Evolutionary conservation across 2,329 filamentous ascomycete species (phyloP).

Genomic region (Monosporascus sp.): DNA sequence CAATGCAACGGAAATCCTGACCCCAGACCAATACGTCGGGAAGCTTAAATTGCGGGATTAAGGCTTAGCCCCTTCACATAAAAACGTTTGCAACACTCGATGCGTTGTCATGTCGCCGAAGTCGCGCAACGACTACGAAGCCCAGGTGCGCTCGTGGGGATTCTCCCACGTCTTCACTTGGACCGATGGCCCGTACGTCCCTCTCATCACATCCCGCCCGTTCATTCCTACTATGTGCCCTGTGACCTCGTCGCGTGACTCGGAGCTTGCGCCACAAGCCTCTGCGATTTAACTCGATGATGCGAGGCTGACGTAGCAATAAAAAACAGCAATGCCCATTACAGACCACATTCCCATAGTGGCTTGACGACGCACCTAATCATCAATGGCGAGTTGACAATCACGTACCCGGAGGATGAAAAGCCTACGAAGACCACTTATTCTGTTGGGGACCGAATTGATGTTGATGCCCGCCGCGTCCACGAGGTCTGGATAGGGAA

Average conservation of each 20-base stretch:
- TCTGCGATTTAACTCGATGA: too few species aligned
- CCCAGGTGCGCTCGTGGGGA: constrained; percentile 62
- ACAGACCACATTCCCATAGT: constrained; percentile 60
- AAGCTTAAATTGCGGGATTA: neutral
- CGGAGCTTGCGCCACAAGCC: too few species aligned
- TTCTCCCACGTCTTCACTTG: constrained; percentile 67
- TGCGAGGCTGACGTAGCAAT: constrained; percentile 10
- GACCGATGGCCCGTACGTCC: constrained; percentile 61
- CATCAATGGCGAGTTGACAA: constrained; percentile 57
- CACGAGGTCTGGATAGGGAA: constrained; percentile 67
- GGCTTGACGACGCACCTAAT: constrained; percentile 66
- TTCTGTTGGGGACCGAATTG: constrained; percentile 55
- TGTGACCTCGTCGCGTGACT: neutral
- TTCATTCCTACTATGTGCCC: neutral
- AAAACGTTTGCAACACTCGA: neutral
- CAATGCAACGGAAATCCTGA: too few species aligned
- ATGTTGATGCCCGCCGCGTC: constrained; percentile 57
- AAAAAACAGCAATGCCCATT: constrained; percentile 58
- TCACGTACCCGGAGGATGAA: constrained; percentile 58
- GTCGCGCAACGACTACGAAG: constrained; percentile 46
- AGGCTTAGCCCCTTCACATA: neutral
- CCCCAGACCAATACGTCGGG: neutral
- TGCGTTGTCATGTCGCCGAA: constrained; percentile 21
- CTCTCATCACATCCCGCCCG: neutral
- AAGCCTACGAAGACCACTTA: constrained; percentile 52